Evolutionary conservation across 2,329 filamentous ascomycete species (phyloP).

Genomic region (Pseudogymnoascus sp.): DNA sequence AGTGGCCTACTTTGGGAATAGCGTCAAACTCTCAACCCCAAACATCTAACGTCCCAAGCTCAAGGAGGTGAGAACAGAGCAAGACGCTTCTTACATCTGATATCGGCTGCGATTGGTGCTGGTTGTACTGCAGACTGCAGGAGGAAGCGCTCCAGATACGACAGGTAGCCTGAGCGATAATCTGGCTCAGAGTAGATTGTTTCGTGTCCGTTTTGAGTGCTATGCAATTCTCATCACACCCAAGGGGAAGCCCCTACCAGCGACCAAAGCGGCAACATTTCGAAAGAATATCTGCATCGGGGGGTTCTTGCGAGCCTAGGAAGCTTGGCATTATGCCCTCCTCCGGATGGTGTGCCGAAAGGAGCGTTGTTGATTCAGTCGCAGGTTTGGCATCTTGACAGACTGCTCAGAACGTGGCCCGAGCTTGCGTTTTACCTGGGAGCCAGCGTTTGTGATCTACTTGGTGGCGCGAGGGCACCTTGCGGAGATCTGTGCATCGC

Average conservation of each 20-base stretch:
- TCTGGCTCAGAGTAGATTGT: background rate
- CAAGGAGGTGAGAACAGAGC: background rate
- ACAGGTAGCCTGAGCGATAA: background rate
- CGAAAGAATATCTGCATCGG: background rate
- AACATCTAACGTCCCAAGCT: background rate
- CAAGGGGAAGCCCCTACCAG: background rate
- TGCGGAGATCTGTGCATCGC: conserved; percentile 1
- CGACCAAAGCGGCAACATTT: background rate
- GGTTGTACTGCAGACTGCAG: background rate
- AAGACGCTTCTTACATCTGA: background rate
- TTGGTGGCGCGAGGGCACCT: background rate
- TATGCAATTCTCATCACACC: background rate
- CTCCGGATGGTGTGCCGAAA: background rate
- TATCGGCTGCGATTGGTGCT: background rate
- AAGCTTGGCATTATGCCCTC: background rate
- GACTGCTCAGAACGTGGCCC: background rate
- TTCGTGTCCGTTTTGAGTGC: background rate
- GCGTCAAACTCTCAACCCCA: background rate
- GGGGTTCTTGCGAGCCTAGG: background rate
- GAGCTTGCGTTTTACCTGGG: background rate
- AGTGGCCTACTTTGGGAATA: background rate
- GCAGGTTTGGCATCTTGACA: background rate
- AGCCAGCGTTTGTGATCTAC: conserved; percentile 1
- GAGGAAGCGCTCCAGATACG: background rate
- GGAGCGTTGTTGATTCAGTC: background rate